Conservation (phyloP, 202 grass and related monocot species). For the Tripidium arundinaceum region DNA sequence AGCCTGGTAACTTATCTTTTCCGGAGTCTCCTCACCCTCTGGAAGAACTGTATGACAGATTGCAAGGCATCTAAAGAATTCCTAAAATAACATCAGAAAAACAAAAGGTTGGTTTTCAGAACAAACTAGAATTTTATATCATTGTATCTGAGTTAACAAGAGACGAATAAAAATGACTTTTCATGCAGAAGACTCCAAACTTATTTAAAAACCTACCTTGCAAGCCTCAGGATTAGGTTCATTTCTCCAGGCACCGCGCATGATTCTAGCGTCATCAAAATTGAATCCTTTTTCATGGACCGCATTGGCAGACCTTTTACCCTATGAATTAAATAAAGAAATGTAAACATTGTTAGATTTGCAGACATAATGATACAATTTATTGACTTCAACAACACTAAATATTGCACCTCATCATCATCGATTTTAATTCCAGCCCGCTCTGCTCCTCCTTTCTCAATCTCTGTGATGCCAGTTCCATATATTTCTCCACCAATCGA, state of each 20-base stretch:
- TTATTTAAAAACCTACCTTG: conserved; percentile 49
- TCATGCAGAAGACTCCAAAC: conserved; percentile 7
- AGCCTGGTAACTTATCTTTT: conserved; percentile 96
- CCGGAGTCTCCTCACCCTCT: conserved; percentile 89
- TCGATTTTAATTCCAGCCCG: conserved; percentile 58
- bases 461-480: conserved; percentile 93
- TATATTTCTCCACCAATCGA: conserved; percentile 92
- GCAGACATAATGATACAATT: not conserved
- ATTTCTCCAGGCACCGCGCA: conserved; percentile 97
- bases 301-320: conserved; percentile 52
- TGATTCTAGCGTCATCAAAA: conserved; percentile 82
- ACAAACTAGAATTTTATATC: not conserved
- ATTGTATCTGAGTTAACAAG: not conserved
- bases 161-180: not conserved
- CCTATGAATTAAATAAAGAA: conserved; percentile 36
- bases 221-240: conserved; percentile 76
- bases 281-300: conserved; percentile 98
- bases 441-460: conserved; percentile 82
- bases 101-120: conserved; percentile 6
- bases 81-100: conserved; percentile 44
- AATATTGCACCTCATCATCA: conserved; percentile 60
- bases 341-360: conserved; percentile 14
- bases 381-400: not conserved
- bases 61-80: conserved; percentile 99
- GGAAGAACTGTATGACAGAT: conserved; percentile 99